Evolutionary conservation across 257 asterid species (phyloP).

Genomic region (Solanum chiquidenum): DNA sequence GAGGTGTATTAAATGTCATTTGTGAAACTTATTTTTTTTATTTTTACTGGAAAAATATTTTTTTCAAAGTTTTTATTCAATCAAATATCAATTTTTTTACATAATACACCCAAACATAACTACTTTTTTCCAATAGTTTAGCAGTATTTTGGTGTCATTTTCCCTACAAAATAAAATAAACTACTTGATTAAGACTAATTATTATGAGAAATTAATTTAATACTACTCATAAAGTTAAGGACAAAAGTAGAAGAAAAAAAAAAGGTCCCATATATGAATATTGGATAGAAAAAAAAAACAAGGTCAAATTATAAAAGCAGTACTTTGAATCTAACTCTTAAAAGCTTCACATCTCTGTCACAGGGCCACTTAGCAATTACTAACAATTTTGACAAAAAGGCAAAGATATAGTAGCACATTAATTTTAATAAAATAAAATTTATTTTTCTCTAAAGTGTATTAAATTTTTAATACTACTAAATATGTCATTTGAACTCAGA

Average conservation of each 20-base stretch:
- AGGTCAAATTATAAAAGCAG: neutral
- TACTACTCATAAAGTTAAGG: neutral
- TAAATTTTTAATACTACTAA: neutral
- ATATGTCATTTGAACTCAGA: neutral
- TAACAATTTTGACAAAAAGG: neutral
- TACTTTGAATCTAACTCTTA: neutral
- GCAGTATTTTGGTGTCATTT: neutral
- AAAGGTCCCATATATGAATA: neutral
- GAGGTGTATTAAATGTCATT: no score
- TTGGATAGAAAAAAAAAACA: neutral
- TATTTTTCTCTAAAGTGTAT: neutral
- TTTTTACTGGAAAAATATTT: no score
- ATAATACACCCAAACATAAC: neutral
- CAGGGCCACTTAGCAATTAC: slow-evolving; percentile 11
- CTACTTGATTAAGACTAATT: neutral
- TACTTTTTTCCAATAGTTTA: neutral
- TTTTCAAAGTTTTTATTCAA: no score
- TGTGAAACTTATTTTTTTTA: no score
- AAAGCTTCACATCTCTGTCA: slow-evolving; percentile 13
- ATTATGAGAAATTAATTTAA: neutral
- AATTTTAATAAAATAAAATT: neutral
- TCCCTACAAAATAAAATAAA: neutral
- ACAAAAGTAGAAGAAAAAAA: neutral
- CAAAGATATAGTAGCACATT: neutral
- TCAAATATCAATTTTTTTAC: no score